These are phyloP conservation scores for Phylloporus sp. DNA, from an alignment of 768 basidiomycete species.

Conservation along the genomic window DNA sequence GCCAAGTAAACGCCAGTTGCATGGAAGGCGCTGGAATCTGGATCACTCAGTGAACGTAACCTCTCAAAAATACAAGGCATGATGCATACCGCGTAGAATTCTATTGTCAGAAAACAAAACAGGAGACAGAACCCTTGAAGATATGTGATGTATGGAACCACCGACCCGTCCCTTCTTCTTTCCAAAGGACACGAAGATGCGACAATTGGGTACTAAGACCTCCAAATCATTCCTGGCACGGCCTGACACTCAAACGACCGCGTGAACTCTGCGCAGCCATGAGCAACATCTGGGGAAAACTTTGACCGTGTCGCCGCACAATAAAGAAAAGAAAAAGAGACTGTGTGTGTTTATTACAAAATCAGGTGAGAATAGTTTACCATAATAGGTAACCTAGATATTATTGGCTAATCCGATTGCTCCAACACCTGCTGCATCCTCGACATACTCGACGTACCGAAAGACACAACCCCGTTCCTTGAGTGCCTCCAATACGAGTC, in stretches of 20 bases:
- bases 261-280: slow-evolving; percentile 58
- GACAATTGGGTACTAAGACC: slow-evolving; percentile 78
- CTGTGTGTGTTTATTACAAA: not conserved
- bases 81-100: not conserved
- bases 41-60: too few species aligned
- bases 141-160: slow-evolving; percentile 45
- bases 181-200: slow-evolving; percentile 34
- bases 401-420: slow-evolving; percentile 54
- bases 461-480: slow-evolving; percentile 58
- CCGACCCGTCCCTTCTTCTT: slow-evolving; percentile 72
- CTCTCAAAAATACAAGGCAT: too few species aligned
- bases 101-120: not conserved
- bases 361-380: slow-evolving; percentile 14
- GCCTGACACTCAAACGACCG: slow-evolving; percentile 88
- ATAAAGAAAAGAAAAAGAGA: slow-evolving; percentile 20
- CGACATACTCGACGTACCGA: slow-evolving; percentile 59
- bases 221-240: slow-evolving; percentile 71
- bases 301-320: slow-evolving; percentile 84
- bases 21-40: too few species aligned
- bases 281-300: slow-evolving; percentile 92
- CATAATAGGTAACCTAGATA: slow-evolving; percentile 23
- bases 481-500: slow-evolving; percentile 52
- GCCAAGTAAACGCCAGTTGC: too few species aligned
- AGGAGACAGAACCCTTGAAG: not conserved
- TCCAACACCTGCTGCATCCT: slow-evolving; percentile 65